Evolutionary conservation across 108 stramenopile genomes (phyloP).

Genomic region (Seminavis robusta): DNA sequence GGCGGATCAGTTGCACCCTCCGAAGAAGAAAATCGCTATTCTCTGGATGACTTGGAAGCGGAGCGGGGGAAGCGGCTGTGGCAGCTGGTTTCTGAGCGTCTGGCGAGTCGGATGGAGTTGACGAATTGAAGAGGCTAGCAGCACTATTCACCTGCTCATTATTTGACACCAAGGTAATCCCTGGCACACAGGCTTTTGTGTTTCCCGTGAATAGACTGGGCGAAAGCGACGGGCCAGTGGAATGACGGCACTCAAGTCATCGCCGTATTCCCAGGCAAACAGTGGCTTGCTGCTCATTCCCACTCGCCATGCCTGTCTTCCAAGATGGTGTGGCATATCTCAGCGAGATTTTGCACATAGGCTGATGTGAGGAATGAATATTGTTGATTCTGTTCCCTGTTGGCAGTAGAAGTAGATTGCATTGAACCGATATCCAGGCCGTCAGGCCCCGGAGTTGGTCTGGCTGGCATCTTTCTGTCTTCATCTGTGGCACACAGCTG

Average conservation of each 20-base stretch:
- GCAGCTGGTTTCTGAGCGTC: not conserved
- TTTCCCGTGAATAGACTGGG: not conserved
- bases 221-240: slow-evolving; percentile 45
- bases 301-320: slow-evolving; percentile 57
- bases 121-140: too few species aligned
- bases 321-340: slow-evolving; percentile 63
- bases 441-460: too few species aligned
- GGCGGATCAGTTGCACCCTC: not conserved
- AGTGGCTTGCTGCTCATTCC: slow-evolving; percentile 18
- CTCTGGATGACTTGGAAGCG: not conserved
- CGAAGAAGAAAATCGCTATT: not conserved
- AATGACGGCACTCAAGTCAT: slow-evolving; percentile 67
- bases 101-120: too few species aligned
- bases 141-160: not conserved
- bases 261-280: slow-evolving; percentile 67
- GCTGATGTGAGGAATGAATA: slow-evolving; percentile 51
- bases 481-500: too few species aligned
- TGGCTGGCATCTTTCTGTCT: too few species aligned
- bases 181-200: not conserved
- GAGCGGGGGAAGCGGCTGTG: not conserved
- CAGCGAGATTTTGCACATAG: slow-evolving; percentile 77
- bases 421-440: too few species aligned
- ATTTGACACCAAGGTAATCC: not conserved
- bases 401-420: too few species aligned
- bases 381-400: slow-evolving; percentile 6